phyloP scores from a whole-genome alignment of 352 stramenopile species.

The Phytophthora pistaciae region DNA sequence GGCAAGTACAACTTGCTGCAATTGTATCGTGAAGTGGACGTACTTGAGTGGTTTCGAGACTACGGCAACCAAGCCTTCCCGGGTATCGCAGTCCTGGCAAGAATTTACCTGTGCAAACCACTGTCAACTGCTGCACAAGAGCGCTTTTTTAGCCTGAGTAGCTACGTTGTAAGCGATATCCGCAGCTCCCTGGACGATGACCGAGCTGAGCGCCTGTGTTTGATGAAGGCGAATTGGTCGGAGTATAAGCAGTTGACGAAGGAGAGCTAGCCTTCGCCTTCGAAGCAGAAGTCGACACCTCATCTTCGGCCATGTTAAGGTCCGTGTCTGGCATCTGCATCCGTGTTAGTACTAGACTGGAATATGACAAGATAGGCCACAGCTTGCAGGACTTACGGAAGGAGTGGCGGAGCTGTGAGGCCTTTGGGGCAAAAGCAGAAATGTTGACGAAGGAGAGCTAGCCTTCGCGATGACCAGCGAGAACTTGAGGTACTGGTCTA shows the following conservation, averaged over 20 bases:
- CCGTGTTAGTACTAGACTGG: too few relatives aligned
- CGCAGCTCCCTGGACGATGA: constrained; percentile 8
- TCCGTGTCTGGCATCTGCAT: neutral
- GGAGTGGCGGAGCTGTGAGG: too few relatives aligned
- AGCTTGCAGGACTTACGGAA: too few relatives aligned
- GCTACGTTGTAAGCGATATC: constrained; percentile 10
- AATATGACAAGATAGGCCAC: too few relatives aligned
- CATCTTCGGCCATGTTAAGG: neutral
- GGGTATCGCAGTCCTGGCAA: neutral
- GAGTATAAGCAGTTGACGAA: constrained; percentile 2
- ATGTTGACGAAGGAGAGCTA: neutral
- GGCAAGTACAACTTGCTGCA: constrained; percentile 13
- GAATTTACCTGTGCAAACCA: constrained; percentile 6
- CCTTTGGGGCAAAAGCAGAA: too few relatives aligned
- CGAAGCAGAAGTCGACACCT: neutral
- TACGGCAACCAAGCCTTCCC: neutral
- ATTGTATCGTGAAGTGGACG: constrained; percentile 8
- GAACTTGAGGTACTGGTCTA: too few relatives aligned
- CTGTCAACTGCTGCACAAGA: constrained; percentile 8
- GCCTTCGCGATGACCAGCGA: too few relatives aligned
- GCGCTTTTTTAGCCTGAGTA: constrained; percentile 9
- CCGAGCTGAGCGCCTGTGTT: constrained; percentile 11
- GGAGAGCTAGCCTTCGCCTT: neutral
- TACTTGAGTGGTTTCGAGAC: neutral
- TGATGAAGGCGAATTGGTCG: constrained; percentile 17